Percentiles rank a stretch among this genome's conserved stretches.
phyloP scores from a whole-genome alignment of 2,329 filamentous ascomycete genomes.

The Karstenula rhodostoma region DNA sequence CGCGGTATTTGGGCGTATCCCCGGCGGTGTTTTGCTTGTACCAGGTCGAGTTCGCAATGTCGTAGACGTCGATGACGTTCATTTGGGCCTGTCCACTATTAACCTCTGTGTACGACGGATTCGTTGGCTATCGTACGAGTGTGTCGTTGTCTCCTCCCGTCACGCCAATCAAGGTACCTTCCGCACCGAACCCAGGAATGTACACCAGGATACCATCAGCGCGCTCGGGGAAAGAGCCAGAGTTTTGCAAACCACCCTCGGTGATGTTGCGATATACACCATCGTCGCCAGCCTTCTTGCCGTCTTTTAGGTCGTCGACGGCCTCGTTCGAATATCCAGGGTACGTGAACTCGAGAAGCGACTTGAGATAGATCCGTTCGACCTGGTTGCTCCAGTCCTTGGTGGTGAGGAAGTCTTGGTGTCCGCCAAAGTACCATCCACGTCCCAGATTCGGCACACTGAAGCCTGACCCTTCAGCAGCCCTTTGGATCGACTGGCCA shows the following conservation, averaged over 20 bases:
- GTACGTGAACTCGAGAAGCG: slow-evolving; percentile 78
- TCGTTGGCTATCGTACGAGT: slow-evolving; percentile 60
- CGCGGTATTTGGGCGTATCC: slow-evolving; percentile 65
- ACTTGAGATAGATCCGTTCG: slow-evolving; percentile 74
- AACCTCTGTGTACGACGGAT: slow-evolving; percentile 8
- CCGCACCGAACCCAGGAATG: slow-evolving; percentile 76
- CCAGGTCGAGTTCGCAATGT: slow-evolving; percentile 74
- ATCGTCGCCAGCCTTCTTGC: slow-evolving; percentile 64
- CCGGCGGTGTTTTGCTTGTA: slow-evolving; percentile 75
- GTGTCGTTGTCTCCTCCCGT: slow-evolving; percentile 75
- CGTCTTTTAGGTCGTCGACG: slow-evolving; percentile 63
- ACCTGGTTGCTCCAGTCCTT: slow-evolving; percentile 73
- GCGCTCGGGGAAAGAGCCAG: slow-evolving; percentile 73
- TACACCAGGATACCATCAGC: slow-evolving; percentile 78
- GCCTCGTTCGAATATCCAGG: slow-evolving; percentile 72
- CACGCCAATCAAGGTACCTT: slow-evolving; percentile 79
- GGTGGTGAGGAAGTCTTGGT: slow-evolving; percentile 71
- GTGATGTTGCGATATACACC: slow-evolving; percentile 79
- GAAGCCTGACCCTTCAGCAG: slow-evolving; percentile 77
- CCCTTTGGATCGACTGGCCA: slow-evolving; percentile 67
- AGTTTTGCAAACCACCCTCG: slow-evolving; percentile 71
- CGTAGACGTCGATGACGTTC: slow-evolving; percentile 81
- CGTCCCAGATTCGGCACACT: slow-evolving; percentile 74
- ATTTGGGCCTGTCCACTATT: slow-evolving; percentile 62
- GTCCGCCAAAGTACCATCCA: slow-evolving; percentile 82